Percentiles rank a stretch among this genome's conserved stretches.
Conservation (phyloP, 2,329 filamentous ascomycete genomes). For the Blumeria hordei region DNA sequence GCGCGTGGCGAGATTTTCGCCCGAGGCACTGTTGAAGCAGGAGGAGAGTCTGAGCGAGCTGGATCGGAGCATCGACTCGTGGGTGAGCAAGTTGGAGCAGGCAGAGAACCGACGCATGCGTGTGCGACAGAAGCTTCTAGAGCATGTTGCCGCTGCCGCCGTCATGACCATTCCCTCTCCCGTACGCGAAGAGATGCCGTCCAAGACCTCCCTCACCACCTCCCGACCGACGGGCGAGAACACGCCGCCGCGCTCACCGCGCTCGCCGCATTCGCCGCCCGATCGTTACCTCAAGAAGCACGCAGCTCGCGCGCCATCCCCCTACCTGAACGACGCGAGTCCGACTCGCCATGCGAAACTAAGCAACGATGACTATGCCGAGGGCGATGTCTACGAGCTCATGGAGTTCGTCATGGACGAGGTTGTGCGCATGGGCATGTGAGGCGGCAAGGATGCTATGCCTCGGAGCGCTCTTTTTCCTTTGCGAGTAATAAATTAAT, state of each 20-base stretch:
- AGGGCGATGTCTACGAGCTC: conserved; percentile 40
- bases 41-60: conserved; percentile 58
- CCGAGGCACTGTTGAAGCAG: conserved; percentile 53
- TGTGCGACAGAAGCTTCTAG: conserved; percentile 56
- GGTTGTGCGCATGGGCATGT: conserved; percentile 21
- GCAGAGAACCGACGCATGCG: conserved; percentile 54
- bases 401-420: conserved; percentile 41
- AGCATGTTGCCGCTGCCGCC: conserved; percentile 53
- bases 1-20: conserved; percentile 44
- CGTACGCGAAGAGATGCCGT: neutral
- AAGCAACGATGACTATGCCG: conserved; percentile 44
- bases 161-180: conserved; percentile 16
- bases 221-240: conserved; percentile 2
- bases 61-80: conserved; percentile 57
- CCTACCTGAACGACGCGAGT: neutral
- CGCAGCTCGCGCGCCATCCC: conserved; percentile 14
- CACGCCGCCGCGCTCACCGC: conserved; percentile 18
- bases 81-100: conserved; percentile 56
- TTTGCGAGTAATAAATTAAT: too few relatives aligned
- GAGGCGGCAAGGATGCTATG: neutral
- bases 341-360: neutral
- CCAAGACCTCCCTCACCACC: neutral
- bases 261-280: neutral
- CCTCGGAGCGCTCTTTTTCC: too few relatives aligned
- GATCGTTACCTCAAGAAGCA: neutral